These are phyloP conservation scores for Kalmanozyma brasiliensis DNA, from an alignment of 1,284 basidiomycete species.

Conservation along the genomic window DNA sequence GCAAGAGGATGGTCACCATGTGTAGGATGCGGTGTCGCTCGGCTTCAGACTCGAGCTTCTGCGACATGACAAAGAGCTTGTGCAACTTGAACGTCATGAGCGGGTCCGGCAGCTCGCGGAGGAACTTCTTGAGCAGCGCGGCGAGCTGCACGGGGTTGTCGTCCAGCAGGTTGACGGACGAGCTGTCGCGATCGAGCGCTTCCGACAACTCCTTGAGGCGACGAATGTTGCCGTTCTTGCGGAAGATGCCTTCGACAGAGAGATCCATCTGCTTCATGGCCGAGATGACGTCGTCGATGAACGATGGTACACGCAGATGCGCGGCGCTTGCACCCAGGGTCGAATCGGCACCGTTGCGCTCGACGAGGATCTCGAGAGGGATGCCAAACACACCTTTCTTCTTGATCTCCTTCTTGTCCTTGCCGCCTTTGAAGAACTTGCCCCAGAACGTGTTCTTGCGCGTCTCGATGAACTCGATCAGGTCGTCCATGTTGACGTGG, in stretches of 20 bases:
- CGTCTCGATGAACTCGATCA: conserved; percentile 89
- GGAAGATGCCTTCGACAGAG: conserved; percentile 98
- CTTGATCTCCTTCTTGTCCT: conserved; percentile 76
- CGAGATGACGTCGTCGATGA: conserved; percentile 96
- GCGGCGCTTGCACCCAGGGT: conserved; percentile 86
- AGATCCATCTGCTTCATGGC: conserved; percentile 99
- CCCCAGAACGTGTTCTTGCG: conserved; percentile 98
- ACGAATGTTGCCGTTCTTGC: conserved; percentile 97
- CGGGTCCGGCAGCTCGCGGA: conserved; percentile 95
- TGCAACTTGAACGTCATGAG: conserved; percentile 94
- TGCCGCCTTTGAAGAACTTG: conserved; percentile 87
- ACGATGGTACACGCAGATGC: conserved; percentile 89
- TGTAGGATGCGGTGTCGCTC: conserved; percentile 87
- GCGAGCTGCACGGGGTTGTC: conserved; percentile 98
- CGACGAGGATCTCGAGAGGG: conserved; percentile 92
- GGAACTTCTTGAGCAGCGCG: conserved; percentile 94
- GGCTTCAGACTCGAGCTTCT: conserved; percentile 79
- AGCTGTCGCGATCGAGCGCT: conserved; percentile 88
- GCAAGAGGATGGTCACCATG: conserved; percentile 85
- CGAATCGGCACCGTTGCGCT: conserved; percentile 93
- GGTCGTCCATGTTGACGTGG: conserved; percentile 81
- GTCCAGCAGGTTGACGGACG: conserved; percentile 83
- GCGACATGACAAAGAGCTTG: conserved; percentile 85
- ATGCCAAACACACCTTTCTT: conserved; percentile 83
- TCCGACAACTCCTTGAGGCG: conserved; percentile 90